phyloP scores from a whole-genome alignment of 129 eudicot genomes.

The Cynara cardunculus region DNA sequence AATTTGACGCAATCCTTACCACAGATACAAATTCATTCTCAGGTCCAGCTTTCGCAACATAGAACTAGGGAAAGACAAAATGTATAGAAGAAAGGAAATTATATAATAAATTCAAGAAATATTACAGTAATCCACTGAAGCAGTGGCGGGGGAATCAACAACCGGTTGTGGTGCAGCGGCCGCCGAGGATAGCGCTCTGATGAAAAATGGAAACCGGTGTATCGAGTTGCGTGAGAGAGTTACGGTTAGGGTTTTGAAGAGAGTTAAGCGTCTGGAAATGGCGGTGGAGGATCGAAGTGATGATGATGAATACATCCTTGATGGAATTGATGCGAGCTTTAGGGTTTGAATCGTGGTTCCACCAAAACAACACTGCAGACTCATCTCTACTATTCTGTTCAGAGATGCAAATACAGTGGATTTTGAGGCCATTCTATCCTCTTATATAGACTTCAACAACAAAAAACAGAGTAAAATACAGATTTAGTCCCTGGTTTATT shows the following conservation, averaged over 20 bases:
- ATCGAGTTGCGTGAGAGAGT: conserved; percentile 11
- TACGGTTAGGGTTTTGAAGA: conserved; percentile 35
- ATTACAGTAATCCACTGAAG: conserved; percentile 9
- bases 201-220: conserved; percentile 28
- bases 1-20: no score
- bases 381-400: conserved; percentile 27
- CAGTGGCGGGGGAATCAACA: conserved; percentile 15
- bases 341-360: conserved; percentile 48
- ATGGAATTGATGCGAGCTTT: conserved; percentile 47
- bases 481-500: no score
- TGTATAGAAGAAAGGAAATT: background rate
- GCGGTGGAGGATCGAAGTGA: conserved; percentile 17
- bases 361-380: conserved; percentile 31
- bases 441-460: background rate
- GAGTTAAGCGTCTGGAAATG: conserved; percentile 27
- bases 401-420: background rate
- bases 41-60: background rate
- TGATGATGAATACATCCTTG: conserved; percentile 14
- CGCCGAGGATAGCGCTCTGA: conserved; percentile 38
- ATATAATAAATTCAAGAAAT: background rate
- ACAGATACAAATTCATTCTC: no score
- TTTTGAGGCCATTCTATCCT: conserved; percentile 19
- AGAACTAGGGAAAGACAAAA: background rate
- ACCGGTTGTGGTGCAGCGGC: conserved; percentile 25
- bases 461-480: no score